These are phyloP conservation scores for Ceratocystiopsis brevicomis DNA, from an alignment of 2,329 filamentous ascomycete genomes.

Conservation along the genomic window DNA sequence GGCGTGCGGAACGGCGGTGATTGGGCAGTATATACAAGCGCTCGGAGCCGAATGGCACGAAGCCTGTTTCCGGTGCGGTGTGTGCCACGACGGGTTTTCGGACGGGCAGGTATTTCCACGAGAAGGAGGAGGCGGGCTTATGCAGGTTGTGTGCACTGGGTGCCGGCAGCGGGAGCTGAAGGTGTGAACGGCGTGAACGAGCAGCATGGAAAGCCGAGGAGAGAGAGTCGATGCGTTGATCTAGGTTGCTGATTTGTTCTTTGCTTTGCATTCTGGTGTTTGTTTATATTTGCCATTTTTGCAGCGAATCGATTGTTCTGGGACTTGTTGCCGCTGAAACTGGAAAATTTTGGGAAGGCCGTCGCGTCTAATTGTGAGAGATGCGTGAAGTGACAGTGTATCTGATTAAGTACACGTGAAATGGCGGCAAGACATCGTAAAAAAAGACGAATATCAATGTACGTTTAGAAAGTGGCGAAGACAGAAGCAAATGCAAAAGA, in stretches of 20 bases:
- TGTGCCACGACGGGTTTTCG: conserved; percentile 39
- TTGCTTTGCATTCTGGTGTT: not conserved
- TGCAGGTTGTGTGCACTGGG: conserved; percentile 38
- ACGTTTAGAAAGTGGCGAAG: too few relatives aligned
- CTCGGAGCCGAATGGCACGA: conserved; percentile 89
- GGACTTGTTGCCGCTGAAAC: not conserved
- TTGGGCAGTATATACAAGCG: conserved; percentile 77
- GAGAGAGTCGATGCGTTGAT: not conserved
- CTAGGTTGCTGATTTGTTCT: not conserved
- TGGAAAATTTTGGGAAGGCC: too few relatives aligned
- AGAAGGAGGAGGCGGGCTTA: conserved; percentile 24
- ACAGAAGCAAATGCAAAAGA: too few relatives aligned
- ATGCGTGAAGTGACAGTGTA: too few relatives aligned
- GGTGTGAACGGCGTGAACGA: conserved; percentile 17
- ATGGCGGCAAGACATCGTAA: too few relatives aligned
- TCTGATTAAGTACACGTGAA: too few relatives aligned
- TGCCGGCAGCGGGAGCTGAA: conserved; percentile 44
- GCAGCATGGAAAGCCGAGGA: conserved; percentile 6
- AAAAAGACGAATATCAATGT: too few relatives aligned
- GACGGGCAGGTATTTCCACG: conserved; percentile 48
- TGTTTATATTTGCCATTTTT: not conserved
- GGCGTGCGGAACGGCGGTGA: conserved; percentile 66
- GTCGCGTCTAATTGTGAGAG: too few relatives aligned
- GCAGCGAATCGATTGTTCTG: not conserved
- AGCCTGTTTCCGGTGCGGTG: conserved; percentile 67